Base-by-base conservation (phyloP, 768 basidiomycete species). In the Psilocybe sp. region DNA sequence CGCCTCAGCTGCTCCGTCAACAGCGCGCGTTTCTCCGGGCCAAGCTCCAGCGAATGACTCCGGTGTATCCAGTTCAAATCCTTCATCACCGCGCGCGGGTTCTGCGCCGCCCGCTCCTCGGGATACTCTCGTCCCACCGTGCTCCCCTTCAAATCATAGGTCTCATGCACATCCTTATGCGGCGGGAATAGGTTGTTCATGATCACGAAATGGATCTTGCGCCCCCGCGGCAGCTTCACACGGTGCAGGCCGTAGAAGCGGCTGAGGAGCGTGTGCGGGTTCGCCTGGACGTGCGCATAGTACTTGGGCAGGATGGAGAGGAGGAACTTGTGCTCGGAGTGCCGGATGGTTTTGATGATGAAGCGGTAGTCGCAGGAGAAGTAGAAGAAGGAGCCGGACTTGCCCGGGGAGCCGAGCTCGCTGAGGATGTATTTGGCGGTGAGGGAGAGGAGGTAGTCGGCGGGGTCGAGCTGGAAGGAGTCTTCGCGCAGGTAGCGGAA, bases 141-240 rank as follows among this genome's bases (percentile, higher is more conserved):
- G 41, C 89, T 92, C 2, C 95, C 96, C 65, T 99, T 98, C 57
- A 98, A 77, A 67, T 99, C 96, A 63, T 89, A 98, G 28, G 95
- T 96, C 73, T 98, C 97, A 69, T 99, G 97, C 38, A 98, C 79
- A 65, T 99, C 97, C 56, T 92, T 85, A 70, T 98, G 96, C 0
- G 97, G 88, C 0, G 97, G 96, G 71, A 99, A 98, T 23, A 99
- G 79, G 66, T 99, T 99, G 75, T 98, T 99, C 94, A 98, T 98
- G 69, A 99, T 97, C 48, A 98, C 93, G 64, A 99, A 99, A 66
- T 99, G 97, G 46, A 99, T 99, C 72, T 99, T 99, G 40, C 79
- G 73, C 0, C 97, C 97, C 33, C 81, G 78, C 0, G 97, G 97
- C 0, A 99, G 80, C 72, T 99, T 99, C 52, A 99, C 97, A 49